A percentile compares a stretch with the other conserved stretches of the same genome.
phyloP scores from a whole-genome alignment of 2,329 filamentous ascomycete genomes.

The Rugonectria rugulosa region DNA sequence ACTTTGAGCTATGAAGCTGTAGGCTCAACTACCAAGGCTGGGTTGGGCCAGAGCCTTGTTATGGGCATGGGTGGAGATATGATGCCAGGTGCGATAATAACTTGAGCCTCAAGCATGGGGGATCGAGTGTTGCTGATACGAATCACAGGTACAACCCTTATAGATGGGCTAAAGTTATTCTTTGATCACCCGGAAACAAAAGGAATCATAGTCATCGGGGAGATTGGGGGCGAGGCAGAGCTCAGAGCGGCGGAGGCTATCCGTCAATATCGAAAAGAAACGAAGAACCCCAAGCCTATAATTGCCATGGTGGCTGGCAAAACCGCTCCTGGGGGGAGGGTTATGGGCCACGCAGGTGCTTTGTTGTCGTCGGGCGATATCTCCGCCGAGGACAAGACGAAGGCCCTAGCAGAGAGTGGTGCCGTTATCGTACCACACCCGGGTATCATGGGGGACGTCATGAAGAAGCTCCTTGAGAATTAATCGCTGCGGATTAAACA shows the following conservation, averaged over 20 bases:
- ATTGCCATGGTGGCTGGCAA: conserved; percentile 72
- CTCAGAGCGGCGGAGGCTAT: conserved; percentile 77
- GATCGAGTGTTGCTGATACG: background rate
- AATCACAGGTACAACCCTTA: conserved; percentile 66
- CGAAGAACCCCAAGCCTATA: conserved; percentile 68
- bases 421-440: conserved; percentile 49
- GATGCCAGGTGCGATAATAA: conserved; percentile 60
- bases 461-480: conserved; percentile 44
- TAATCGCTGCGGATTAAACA: too few species aligned
- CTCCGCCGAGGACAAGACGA: conserved; percentile 43
- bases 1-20: conserved; percentile 84
- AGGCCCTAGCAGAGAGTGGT: conserved; percentile 45
- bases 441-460: conserved; percentile 46
- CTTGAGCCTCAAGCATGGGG: too few species aligned
- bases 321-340: conserved; percentile 64
- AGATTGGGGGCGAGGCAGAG: conserved; percentile 75
- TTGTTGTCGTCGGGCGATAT: conserved; percentile 50
- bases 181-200: conserved; percentile 73
- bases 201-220: conserved; percentile 75
- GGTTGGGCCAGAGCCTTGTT: conserved; percentile 78
- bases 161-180: conserved; percentile 73
- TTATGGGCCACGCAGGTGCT: conserved; percentile 79
- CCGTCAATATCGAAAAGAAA: conserved; percentile 65
- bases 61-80: conserved; percentile 82
- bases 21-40: conserved; percentile 75